Base-by-base conservation (phyloP, 208 protist genomes). In the Leishmania gerbilli region DNA sequence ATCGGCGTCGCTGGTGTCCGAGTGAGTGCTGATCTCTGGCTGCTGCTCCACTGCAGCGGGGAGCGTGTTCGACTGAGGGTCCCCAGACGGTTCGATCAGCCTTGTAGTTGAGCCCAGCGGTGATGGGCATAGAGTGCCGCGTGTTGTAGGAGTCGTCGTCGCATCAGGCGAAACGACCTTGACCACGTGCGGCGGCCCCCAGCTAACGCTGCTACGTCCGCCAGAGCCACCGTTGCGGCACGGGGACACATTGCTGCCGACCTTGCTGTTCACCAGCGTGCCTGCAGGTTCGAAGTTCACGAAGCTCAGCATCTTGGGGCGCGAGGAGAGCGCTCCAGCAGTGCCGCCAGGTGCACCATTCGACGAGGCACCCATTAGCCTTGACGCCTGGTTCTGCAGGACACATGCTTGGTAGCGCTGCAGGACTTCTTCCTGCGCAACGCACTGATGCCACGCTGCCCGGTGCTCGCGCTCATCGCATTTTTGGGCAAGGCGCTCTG, bases 401-500 rank as follows among this genome's bases (percentile, higher is more conserved):
- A 85, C 75, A 62, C 80, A 81, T 27, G 65, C 42, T 74, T 91
- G 87, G 58, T 86, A 93, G 45, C 81, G 76, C 27, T 86, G 19
- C 42, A 93, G 82, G 49, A 91, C 74, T 64, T 81, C 71, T 13
- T 77, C 71, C 82, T 93, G 90, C 51, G 76, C 62, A 6, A 80
- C 83, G 74, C 90, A 91, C 40, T 80, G 64, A 56, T 90, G 83
- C 83, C 87, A 91, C 55, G 78, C 80, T 17, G 62, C 64, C 37
- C 79, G 76, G 67, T 83, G 71, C 68, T 84, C 81, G 49, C 77
- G 82, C 45, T 74, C 76, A 64, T 89, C 83, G 72, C 87, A 91
- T 21, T 27, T 45, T 65, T 89, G 88, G 37, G 74, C n/a, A 17
- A 93, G 81, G 42, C 85, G 83, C 34, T 77, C 68, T 45, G 84